These are phyloP conservation scores for Penicillium italicum DNA, from an alignment of 2,329 filamentous ascomycete species.

Conservation along the genomic window DNA sequence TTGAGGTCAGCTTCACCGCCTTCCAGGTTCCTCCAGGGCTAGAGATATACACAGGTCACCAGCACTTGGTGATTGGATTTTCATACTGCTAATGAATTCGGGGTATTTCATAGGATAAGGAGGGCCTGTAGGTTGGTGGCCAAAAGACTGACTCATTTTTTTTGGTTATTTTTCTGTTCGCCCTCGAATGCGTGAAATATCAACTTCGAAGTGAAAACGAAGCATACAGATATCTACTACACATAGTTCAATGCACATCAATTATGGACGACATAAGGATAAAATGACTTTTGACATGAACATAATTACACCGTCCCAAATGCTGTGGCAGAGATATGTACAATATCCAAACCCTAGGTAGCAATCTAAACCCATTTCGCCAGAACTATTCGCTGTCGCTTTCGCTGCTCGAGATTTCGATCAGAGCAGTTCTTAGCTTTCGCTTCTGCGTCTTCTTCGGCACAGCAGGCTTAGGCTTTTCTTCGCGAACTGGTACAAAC, in stretches of 20 bases:
- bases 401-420: conserved; percentile 28
- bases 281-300: conserved; percentile 10
- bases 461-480: conserved; percentile 6
- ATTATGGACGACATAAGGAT: not conserved
- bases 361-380: not conserved
- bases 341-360: conserved; percentile 10
- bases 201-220: not conserved
- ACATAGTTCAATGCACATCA: not conserved
- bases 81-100: not conserved
- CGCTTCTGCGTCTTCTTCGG: conserved; percentile 28
- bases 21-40: conserved; percentile 12
- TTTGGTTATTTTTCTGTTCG: not conserved
- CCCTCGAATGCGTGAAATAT: not conserved
- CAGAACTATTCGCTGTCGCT: conserved; percentile 23
- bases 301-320: conserved; percentile 11
- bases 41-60: not conserved
- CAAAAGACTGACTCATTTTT: too few species aligned
- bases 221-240: not conserved
- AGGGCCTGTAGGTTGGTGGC: too few species aligned
- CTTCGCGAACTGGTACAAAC: conserved; percentile 2
- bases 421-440: conserved; percentile 21
- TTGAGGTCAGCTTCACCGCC: conserved; percentile 38
- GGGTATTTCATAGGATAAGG: not conserved
- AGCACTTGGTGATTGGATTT: too few species aligned
- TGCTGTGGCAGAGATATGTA: conserved; percentile 19